Base-by-base conservation (phyloP, 768 basidiomycete species). In the Phlebiopsis flavidoalba region DNA sequence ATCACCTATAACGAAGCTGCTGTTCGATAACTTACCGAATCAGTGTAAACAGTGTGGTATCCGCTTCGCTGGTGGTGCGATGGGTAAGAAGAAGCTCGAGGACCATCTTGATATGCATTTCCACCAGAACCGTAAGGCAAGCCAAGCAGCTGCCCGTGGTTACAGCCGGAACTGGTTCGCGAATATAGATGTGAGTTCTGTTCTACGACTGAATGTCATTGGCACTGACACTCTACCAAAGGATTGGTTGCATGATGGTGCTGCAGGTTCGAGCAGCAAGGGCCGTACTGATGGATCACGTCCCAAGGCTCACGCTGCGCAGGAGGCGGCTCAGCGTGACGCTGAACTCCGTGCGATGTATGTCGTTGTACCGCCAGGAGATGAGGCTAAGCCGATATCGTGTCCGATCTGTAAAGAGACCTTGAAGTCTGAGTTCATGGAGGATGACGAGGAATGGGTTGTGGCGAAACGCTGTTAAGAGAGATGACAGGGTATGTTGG, bases 391-490 rank as follows among this genome's bases (percentile, higher is more conserved):
- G 69, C 77, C 83, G 24, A 75, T 93, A 66, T 85, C 88, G 63
- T 99, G 96, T 79, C 94, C 95, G 24, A 91, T 99, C 66, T 99
- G 97, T 84, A 97, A 96, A 79, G 96, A 99, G 74, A 74, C 73
- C 59, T 80, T 98, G 73, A 91, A 93, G 78, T 85, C 87, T 65
- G 96, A 97, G 77, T 98, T 91, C 71, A 74, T 87, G 59, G 94
- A 98, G 71, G 95, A 97, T 52, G 94, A 95, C 62, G 96, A 98
- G 76, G 96, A 97, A 62, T 98, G 95, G 95, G 89, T 97, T 12
- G n/a, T 99, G 94, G 94, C 85, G 83, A 70, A 96, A 99, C 69
- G 93, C 95, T 0, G 79, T 93, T 19, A 84, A 80, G 73, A 87
- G 88, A 62, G 92, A 96, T 64, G 90, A 89, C 60, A 83, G 83